Base-by-base conservation (phyloP, 2,329 filamentous ascomycete species). In the Fusarium sp. region DNA sequence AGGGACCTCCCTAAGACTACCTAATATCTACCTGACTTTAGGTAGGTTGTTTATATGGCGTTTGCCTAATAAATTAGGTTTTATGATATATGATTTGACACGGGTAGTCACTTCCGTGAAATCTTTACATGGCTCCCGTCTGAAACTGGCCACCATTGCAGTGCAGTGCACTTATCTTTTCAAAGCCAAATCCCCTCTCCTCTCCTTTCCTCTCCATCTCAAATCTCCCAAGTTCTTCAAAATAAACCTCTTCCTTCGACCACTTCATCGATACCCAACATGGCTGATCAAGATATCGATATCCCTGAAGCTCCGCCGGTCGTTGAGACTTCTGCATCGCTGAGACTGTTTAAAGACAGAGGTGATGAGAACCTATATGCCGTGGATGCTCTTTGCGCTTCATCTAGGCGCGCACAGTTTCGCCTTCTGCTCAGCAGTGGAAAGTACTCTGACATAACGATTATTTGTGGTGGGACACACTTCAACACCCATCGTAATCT, bases 401-500 rank as follows among this genome's bases (percentile, higher is more conserved):
- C 42, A 14, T 55, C 63, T 4, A 29, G n/a, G 3, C 52, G 43
- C 9, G 25, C 39, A 4, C 48, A 47, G 1, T 39, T 65, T 1
- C 50, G 50, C 1, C 27, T 11, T 3, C 47, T 74, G 4, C 36
- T 72, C 1, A 9, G 11, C 0, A 60, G 17, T 3, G 61, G 63
- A 6, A 73, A 74, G 23, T 78, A 71, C 49, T 72, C 77, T 2
- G 79, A 81, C 45, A 71, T 81, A 40, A 70, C 55, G 1, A 73
- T 81, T 21, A 50, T 35, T 9, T 81, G 79, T 54, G 59, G 63
- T 0, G 70, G 59, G 4, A 63, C 59, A 1, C 59, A 70, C 5
- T 80, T 80, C 63, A 73, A 72, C 11, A 73, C 74, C 1, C 79
- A 81, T 35, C 72, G 76, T 1, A 69, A 73, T 25, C 69, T 81